phyloP scores from a whole-genome alignment of 1,139 yeast genomes.

The Candida neerlandica region DNA sequence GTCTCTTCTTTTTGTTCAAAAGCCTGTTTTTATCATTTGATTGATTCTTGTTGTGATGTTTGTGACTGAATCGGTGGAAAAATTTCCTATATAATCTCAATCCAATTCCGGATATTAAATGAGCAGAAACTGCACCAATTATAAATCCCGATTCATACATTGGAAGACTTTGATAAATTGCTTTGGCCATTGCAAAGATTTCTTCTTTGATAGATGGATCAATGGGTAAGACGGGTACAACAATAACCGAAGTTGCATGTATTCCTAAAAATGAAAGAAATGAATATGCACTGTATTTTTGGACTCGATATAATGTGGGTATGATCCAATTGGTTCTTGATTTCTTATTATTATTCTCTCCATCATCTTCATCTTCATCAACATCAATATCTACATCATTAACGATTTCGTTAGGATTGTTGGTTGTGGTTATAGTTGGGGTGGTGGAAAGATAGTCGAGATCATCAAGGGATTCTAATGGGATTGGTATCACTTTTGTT shows the following conservation, averaged over 20 bases:
- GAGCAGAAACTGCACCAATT: slow-evolving; percentile 50
- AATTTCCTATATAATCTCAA: slow-evolving; percentile 40
- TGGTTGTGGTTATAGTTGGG: neutral
- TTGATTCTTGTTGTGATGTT: neutral
- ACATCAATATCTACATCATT: no score
- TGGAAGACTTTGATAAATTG: slow-evolving; percentile 57
- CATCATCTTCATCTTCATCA: neutral
- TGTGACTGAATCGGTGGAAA: no score
- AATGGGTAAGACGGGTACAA: slow-evolving; percentile 54
- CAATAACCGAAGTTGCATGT: slow-evolving; percentile 58
- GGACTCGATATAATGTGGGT: slow-evolving; percentile 29
- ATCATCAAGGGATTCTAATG: slow-evolving; percentile 11
- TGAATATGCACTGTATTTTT: slow-evolving; percentile 64
- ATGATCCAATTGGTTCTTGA: slow-evolving; percentile 12
- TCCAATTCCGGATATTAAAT: slow-evolving; percentile 55
- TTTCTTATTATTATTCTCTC: neutral
- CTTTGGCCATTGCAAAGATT: slow-evolving; percentile 60
- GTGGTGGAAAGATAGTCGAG: neutral
- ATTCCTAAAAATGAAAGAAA: slow-evolving; percentile 60
- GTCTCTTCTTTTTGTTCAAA: neutral
- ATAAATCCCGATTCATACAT: slow-evolving; percentile 51
- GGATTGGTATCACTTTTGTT: slow-evolving; percentile 11
- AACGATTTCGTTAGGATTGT: neutral
- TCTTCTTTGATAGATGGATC: slow-evolving; percentile 49
- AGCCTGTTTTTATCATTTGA: neutral